phyloP scores from a whole-genome alignment of 169 alveolate genomes.

The Cryptosporidium ryanae region DNA sequence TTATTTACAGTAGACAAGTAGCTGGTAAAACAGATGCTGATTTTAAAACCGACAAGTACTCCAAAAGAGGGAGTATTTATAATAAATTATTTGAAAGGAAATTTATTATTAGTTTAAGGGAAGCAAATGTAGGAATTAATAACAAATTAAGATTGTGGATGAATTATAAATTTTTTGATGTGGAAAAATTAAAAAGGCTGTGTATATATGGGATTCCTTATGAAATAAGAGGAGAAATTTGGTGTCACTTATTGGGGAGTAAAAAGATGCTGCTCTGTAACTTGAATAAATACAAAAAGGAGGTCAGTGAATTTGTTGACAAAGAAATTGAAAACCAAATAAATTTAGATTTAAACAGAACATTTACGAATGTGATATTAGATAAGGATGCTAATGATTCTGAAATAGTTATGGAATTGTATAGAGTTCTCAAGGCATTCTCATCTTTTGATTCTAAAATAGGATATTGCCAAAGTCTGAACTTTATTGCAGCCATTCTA shows the following conservation, averaged over 20 bases:
- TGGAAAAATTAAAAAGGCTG: constrained; percentile 6
- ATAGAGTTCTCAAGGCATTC: constrained; percentile 80
- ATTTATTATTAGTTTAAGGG: not conserved
- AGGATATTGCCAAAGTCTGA: constrained; percentile 87
- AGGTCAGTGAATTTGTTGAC: constrained; percentile 7
- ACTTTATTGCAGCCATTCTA: constrained; percentile 82
- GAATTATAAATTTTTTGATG: constrained; percentile 23
- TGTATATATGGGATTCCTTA: constrained; percentile 51
- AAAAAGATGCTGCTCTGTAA: constrained; percentile 10
- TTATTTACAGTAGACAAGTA: not conserved
- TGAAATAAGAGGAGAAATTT: constrained; percentile 53
- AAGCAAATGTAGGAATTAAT: not conserved
- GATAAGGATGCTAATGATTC: not conserved
- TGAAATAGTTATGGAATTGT: constrained; percentile 37
- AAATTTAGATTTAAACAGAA: constrained; percentile 46
- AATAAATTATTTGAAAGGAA: too few species aligned
- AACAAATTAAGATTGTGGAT: constrained; percentile 13
- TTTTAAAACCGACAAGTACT: not conserved
- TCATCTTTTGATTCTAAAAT: constrained; percentile 79
- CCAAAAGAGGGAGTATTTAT: not conserved
- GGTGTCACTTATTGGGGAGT: constrained; percentile 68
- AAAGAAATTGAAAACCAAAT: constrained; percentile 49
- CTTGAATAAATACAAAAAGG: not conserved
- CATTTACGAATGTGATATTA: constrained; percentile 34
- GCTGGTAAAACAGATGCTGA: not conserved